Base-by-base conservation (phyloP, 1,139 yeast species). In the Pichia sp. region DNA sequence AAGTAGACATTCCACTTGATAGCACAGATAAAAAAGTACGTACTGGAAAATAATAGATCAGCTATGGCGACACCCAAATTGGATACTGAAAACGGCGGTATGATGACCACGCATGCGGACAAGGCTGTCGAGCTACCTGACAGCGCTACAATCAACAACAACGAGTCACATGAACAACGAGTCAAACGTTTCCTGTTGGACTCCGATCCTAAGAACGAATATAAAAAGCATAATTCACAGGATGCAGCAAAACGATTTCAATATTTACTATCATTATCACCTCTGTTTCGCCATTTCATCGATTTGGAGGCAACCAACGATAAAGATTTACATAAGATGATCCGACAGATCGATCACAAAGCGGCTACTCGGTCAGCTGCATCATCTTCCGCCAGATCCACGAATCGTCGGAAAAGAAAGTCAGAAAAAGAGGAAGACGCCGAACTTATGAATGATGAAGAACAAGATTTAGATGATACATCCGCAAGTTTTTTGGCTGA, bases 361-460 rank as follows among this genome's bases (percentile, higher is more conserved):
- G 62, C 51, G 51, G 60, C 47, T 50, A 58, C 53, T n/a, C 59
- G 54, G 43, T 39, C 50, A 47, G 56, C 51, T 27, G 56, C 51
- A 40, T 38, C 5, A 29, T 27, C 54, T 48, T 29, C 50, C 29
- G 47, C 44, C 16, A 29, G 45, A 36, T 31, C 50, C 33, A 36
- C 41, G 26, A 48, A 48, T 34, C 46, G 48, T 23, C 68, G 77
- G 46, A 67, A 80, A 43, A 64, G 95, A 49, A 85, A 85, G 60
- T 81, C 94, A 0, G 95, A 86, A 62, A 82, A 85, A 62, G 96
- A 90, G 58, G 97, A 90, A 61, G 97, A 87, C 61, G 95, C 87
- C 1, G 96, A 87, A 62, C 69, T 87, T 47, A 69, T 90, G 55
- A 75, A 76, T 52, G 95, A 83, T 43, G 95, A 86, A 58, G 90